Conservation (phyloP, 345 rosid genomes). For the Dipteronia sinensis region DNA sequence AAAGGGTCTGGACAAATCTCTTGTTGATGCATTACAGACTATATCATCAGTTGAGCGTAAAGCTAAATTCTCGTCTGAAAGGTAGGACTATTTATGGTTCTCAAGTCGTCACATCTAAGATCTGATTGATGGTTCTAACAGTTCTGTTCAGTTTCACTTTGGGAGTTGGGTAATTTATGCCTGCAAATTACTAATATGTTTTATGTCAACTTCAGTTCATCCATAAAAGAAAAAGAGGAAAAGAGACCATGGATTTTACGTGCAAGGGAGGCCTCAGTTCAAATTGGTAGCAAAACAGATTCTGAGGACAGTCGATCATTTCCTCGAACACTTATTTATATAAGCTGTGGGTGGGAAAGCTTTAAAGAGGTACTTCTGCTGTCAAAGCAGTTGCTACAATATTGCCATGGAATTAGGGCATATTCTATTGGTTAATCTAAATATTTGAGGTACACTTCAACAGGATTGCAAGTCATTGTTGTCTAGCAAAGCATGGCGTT, state of each 20-base stretch:
- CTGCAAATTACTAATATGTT: constrained; percentile 10
- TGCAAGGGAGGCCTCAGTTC: constrained; percentile 73
- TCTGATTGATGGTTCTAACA: not conserved
- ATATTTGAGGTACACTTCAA: constrained; percentile 11
- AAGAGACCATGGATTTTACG: constrained; percentile 98
- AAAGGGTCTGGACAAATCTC: constrained; percentile 82
- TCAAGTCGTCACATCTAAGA: not conserved
- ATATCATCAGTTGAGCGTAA: constrained; percentile 50
- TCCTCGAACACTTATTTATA: constrained; percentile 86
- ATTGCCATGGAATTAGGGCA: constrained; percentile 6
- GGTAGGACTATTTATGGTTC: constrained; percentile 41
- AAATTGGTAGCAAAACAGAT: constrained; percentile 51
- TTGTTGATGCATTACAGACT: constrained; percentile 61
- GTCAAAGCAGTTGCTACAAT: not conserved
- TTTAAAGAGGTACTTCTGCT: constrained; percentile 71
- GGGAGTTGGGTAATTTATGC: constrained; percentile 1
- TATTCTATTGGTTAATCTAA: constrained; percentile 13
- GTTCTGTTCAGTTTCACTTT: not conserved
- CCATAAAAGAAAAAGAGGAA: constrained; percentile 61
- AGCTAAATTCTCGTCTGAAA: constrained; percentile 41
- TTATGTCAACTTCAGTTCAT: constrained; percentile 39
- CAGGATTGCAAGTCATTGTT: constrained; percentile 85
- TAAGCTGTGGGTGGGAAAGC: constrained; percentile 99
- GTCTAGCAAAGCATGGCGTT: constrained; percentile 65
- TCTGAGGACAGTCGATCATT: constrained; percentile 45